Conservation (phyloP, 352 stramenopile species). For the Phytophthora vignae region DNA sequence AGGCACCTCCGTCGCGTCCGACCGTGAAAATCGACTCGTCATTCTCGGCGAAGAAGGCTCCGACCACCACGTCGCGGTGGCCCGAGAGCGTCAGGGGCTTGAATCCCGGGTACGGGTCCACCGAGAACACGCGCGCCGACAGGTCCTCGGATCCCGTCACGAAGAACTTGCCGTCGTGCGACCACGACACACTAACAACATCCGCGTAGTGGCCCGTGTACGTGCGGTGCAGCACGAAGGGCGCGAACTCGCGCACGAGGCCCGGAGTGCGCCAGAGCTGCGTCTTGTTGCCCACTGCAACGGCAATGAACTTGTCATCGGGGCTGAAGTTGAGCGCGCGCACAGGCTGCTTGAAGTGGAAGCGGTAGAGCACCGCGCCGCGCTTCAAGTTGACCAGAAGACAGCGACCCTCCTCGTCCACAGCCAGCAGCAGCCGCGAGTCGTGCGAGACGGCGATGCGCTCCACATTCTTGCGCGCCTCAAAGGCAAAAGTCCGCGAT, state of each 20-base stretch:
- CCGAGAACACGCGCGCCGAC: constrained; percentile 88
- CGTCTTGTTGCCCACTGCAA: constrained; percentile 91
- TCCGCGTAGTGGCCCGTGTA: constrained; percentile 92
- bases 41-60: constrained; percentile 87
- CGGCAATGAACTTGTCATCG: constrained; percentile 89
- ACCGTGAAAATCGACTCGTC: constrained; percentile 89
- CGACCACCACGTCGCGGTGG: constrained; percentile 88
- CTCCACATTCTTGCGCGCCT: constrained; percentile 92
- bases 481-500: constrained; percentile 91
- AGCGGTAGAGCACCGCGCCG: constrained; percentile 92
- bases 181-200: constrained; percentile 88
- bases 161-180: constrained; percentile 91
- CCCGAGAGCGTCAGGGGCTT: constrained; percentile 89
- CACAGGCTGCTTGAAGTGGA: constrained; percentile 95
- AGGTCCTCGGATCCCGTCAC: constrained; percentile 91
- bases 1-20: constrained; percentile 86
- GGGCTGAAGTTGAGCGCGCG: constrained; percentile 90
- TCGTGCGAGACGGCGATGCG: constrained; percentile 90
- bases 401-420: constrained; percentile 92
- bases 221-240: constrained; percentile 89
- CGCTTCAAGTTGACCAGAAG: constrained; percentile 92
- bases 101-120: constrained; percentile 77
- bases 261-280: constrained; percentile 92
- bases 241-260: constrained; percentile 90
- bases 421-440: constrained; percentile 87